These are phyloP conservation scores for Globisporangium middletonii DNA, from an alignment of 352 stramenopile genomes.

Conservation along the genomic window DNA sequence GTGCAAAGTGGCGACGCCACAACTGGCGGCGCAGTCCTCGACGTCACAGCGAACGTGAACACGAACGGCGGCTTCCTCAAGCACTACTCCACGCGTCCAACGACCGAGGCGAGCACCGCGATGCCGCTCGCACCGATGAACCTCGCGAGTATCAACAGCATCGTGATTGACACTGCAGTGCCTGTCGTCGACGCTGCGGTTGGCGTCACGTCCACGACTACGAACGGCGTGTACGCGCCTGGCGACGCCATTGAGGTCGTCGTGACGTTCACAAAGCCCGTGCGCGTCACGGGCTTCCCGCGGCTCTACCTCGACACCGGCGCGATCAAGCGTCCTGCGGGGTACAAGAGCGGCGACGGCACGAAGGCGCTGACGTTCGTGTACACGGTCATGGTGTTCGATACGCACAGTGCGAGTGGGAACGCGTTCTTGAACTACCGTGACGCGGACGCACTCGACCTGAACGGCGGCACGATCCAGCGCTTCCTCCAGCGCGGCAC, in stretches of 20 bases:
- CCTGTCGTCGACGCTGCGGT: conserved; percentile 48
- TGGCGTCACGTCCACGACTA: conserved; percentile 44
- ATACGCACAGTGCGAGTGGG: conserved; percentile 36
- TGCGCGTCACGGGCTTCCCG: conserved; percentile 56
- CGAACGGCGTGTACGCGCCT: conserved; percentile 57
- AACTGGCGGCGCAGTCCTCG: conserved; percentile 26
- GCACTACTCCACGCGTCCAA: conserved; percentile 59
- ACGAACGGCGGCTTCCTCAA: conserved; percentile 67
- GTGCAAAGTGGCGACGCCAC: conserved; percentile 53
- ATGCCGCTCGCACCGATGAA: conserved; percentile 45
- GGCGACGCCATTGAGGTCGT: conserved; percentile 59
- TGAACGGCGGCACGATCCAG: conserved; percentile 66
- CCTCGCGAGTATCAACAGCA: conserved; percentile 44
- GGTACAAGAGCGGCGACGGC: conserved; percentile 54
- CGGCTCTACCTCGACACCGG: conserved; percentile 70
- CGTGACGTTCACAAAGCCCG: conserved; percentile 76
- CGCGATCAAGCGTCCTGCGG: conserved; percentile 54
- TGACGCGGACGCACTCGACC: conserved; percentile 42
- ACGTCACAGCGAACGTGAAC: conserved; percentile 49
- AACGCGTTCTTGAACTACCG: conserved; percentile 61
- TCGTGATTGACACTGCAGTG: conserved; percentile 56
- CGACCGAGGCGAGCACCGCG: conserved; percentile 38
- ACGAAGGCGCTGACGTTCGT: conserved; percentile 60
- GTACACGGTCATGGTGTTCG: conserved; percentile 66
- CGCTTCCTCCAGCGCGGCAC: conserved; percentile 25